Evolutionary conservation across 2,329 filamentous ascomycete species (phyloP), one percentile per base, ranked within the genome.

Genomic region (Hymenoscyphus repandus): DNA sequence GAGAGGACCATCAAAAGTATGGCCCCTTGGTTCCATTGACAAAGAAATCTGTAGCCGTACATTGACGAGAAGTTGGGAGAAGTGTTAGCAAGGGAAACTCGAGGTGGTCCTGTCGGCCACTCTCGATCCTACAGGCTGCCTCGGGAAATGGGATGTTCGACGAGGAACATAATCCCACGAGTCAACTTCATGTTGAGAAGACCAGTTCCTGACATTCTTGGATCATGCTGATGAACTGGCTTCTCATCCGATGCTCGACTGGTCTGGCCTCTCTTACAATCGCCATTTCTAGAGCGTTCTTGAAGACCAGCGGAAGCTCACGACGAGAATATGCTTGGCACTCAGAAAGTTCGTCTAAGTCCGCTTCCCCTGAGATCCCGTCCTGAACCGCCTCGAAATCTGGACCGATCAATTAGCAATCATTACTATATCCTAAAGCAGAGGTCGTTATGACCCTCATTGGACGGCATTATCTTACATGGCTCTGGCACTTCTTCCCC

Each of bases 271-370:
- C 36, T 18, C n/a, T n/a, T 13, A 18, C 27, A 17, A 47, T 33
- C 3, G 30, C 45, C 9, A 10, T 20, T 33, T 36, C 30, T 20
- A 36, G 30, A 20, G 31, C 42, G 42, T n/a, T 38, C 22, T 30
- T 37, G 27, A 51, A 51, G 18, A 51, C 30, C 15, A 34, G 17
- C 20, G 44, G 49, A 12, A 51, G 20, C 39, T 47, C 44, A 30
- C 39, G 30, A n/a, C 43, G 44, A 18, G 36, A 42, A 22, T 42
- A 51, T 34, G 38, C 30, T 37, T 40, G 43, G 15, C 42, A 51
- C 2, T 37, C 18, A 7, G 37, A 18, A 10, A 51, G 43, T 20
- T 41, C 37, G 36, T 47, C 18, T 3, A 38, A 47, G 1, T 43
- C 42, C 13, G 40, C 40, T 31, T 39, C 45, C 10, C 31, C 9